These are phyloP conservation scores for Lipomyces sp. DNA, from an alignment of 805 yeast genomes.

Conservation along the genomic window DNA sequence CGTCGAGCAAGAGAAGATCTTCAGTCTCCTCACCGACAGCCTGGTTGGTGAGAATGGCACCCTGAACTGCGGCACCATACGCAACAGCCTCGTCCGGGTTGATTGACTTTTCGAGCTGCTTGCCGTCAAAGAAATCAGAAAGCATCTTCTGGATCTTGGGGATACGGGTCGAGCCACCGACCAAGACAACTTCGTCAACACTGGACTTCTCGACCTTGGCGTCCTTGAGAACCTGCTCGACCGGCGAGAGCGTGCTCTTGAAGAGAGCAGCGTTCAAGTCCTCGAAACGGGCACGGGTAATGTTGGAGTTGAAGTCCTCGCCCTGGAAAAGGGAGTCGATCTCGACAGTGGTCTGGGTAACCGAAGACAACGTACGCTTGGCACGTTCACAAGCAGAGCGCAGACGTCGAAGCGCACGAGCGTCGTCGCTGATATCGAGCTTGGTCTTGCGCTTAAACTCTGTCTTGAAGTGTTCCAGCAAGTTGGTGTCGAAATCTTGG, in stretches of 20 bases:
- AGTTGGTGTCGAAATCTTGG: conserved; percentile 97
- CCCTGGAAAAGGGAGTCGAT: conserved; percentile 94
- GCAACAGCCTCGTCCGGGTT: conserved; percentile 99
- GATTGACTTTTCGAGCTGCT: conserved; percentile 93
- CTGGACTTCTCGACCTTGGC: conserved; percentile 80
- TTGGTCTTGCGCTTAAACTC: conserved; percentile 97
- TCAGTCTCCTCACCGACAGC: conserved; percentile 89
- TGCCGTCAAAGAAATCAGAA: conserved; percentile 94
- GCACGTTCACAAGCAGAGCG: conserved; percentile 99
- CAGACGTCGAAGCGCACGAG: conserved; percentile 96
- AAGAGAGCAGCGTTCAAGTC: conserved; percentile 90
- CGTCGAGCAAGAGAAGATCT: conserved; percentile 94
- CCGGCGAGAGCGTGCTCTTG: conserved; percentile 93
- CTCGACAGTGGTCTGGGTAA: conserved; percentile 94
- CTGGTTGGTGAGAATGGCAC: conserved; percentile 96
- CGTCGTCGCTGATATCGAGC: conserved; percentile 83
- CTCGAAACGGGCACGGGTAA: conserved; percentile 98
- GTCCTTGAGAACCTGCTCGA: conserved; percentile 93
- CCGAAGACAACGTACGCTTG: conserved; percentile 96
- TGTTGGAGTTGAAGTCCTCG: conserved; percentile 90
- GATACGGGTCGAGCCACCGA: conserved; percentile 99
- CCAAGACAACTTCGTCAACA: conserved; percentile 93
- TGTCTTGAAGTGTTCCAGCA: conserved; percentile 87
- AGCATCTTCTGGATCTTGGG: conserved; percentile 96
- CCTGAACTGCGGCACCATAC: conserved; percentile 99